Evolutionary conservation across 176 grass and related monocot genomes (phyloP), one percentile per base, ranked within the genome.

Genomic region (Oryza glaberrima): DNA sequence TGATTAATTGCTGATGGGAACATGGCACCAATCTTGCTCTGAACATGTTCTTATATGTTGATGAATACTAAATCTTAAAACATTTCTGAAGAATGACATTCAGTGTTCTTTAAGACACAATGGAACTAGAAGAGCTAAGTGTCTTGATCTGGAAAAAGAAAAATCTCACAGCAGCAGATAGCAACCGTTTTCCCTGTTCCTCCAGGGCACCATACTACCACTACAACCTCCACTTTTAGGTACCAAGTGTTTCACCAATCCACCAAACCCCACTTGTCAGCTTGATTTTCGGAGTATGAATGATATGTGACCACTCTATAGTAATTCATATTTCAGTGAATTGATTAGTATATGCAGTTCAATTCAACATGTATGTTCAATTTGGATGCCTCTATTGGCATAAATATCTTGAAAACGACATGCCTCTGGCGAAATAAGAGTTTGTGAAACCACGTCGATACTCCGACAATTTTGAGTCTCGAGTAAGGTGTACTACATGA

Each of bases 101-200:
- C n/a, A 84, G 16, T 17, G 9, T 80, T 67, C 45, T 45, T 49
- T 73, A 82, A 73, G 65, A 70, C 5, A 73, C 13, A 73, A 73
- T 46, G 26, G 48, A 25, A 51, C 11, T 8, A 67, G 43, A 35
- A 28, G 60, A 67, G 30, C 26, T 43, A 17, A 17, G 46, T 65
- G 13, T 81, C 70, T 49, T 77, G 30, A 65, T 45, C 58, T 8
- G 61, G 14, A 32, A 46, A 15, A 46, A 82, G 13, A 46, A 40
- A 40, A 40, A 40, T 41, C 40, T 23, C 0, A 73, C 70, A 22
- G 40, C 17, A 2, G 46, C 25, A 52, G 25, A 26, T 2, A 30
- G 30, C 22, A 54, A 23, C 58, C 47, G 6, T 26, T 70, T 58
- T 64, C 40, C 64, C 5, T 36, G 46, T 25, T 48, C 20, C 32